Percentiles rank a stretch among this genome's conserved stretches.
These are phyloP conservation scores for Pseudogymnoascus sp. DNA, from an alignment of 2,329 filamentous ascomycete genomes.

Conservation along the genomic window DNA sequence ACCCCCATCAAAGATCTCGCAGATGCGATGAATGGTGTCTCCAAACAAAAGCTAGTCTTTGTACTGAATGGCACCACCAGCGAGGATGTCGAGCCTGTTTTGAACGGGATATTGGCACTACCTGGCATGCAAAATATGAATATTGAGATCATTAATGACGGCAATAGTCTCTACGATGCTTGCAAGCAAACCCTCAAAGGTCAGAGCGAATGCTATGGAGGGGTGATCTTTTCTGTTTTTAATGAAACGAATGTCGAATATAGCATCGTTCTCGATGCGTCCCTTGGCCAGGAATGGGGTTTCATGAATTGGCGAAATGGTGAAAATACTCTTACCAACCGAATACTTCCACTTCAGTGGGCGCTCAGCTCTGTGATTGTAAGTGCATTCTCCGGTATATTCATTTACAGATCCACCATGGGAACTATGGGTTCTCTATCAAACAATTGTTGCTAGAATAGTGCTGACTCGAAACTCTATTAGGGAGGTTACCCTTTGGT, in stretches of 20 bases:
- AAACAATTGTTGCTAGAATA: neutral
- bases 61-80: conserved; percentile 20
- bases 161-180: conserved; percentile 20
- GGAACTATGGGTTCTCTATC: neutral
- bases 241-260: conserved; percentile 24
- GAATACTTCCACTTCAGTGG: conserved; percentile 22
- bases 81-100: conserved; percentile 17
- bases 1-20: conserved; percentile 18
- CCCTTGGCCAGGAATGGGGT: neutral
- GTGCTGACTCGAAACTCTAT: neutral
- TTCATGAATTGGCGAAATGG: conserved; percentile 13
- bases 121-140: conserved; percentile 15
- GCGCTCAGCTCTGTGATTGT: conserved; percentile 20
- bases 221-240: conserved; percentile 20
- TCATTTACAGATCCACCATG: neutral
- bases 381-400: neutral
- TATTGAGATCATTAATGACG: conserved; percentile 14
- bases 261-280: conserved; percentile 19
- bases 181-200: conserved; percentile 21
- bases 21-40: conserved; percentile 16
- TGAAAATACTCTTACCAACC: conserved; percentile 12
- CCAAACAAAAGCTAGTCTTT: conserved; percentile 20
- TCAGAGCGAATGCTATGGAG: conserved; percentile 22
- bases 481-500: conserved; percentile 14
- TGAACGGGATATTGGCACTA: conserved; percentile 17